These are phyloP conservation scores for Saraca asoca DNA, from an alignment of 331 rosid genomes.

Conservation along the genomic window DNA sequence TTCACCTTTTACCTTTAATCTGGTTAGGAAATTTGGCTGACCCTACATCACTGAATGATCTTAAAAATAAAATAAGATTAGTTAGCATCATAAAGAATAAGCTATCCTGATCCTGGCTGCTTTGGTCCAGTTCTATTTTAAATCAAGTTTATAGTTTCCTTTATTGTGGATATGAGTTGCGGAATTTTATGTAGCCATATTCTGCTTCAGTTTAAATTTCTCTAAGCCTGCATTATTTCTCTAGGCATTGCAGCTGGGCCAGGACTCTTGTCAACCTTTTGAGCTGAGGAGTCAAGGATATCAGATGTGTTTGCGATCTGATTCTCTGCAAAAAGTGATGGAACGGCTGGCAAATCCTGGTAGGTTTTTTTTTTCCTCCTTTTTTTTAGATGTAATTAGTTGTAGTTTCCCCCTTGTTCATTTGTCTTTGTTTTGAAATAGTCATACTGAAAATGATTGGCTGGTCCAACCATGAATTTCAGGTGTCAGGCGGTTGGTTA, in stretches of 20 bases:
- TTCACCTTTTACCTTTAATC: conserved; percentile 11
- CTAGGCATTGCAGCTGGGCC: conserved; percentile 94
- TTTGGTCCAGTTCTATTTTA: neutral
- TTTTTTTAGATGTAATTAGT: neutral
- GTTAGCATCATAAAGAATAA: conserved; percentile 18
- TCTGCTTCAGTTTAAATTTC: neutral
- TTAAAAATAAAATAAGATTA: conserved; percentile 17
- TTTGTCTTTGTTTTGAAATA: too few relatives aligned
- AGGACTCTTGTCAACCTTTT: conserved; percentile 58
- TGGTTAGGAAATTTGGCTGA: conserved; percentile 12
- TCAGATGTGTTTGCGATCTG: conserved; percentile 93
- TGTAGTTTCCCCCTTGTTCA: too few relatives aligned
- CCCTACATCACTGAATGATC: conserved; percentile 2
- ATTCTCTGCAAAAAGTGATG: conserved; percentile 93
- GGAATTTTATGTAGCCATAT: conserved; percentile 13
- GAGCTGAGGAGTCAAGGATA: conserved; percentile 87
- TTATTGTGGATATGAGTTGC: neutral
- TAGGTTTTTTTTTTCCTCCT: conserved; percentile 13
- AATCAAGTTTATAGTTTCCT: too few relatives aligned
- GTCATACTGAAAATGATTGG: too few relatives aligned
- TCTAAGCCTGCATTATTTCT: conserved; percentile 26
- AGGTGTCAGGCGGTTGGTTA: conserved; percentile 88
- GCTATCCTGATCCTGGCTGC: conserved; percentile 1
- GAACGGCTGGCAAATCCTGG: conserved; percentile 93
- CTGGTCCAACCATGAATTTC: conserved; percentile 19